Evolutionary conservation across 2,329 filamentous ascomycete genomes (phyloP), one percentile per base, ranked within the genome.

Genomic region (Trichoderma sp.): DNA sequence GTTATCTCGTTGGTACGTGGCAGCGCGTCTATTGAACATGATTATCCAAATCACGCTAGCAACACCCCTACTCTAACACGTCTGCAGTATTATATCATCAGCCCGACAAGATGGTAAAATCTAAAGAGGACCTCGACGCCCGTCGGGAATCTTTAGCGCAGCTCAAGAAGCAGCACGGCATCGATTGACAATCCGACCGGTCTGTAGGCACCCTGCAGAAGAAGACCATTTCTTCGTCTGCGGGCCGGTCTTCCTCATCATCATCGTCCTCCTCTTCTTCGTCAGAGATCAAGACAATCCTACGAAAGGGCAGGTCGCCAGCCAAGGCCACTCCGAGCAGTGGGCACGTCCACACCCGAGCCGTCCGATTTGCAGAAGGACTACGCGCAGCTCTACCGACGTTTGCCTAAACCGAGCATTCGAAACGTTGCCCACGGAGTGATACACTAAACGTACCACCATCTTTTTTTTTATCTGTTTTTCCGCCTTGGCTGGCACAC

Each of bases 141-240:
- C 93, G 96, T 84, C 92, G 96, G 83, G 93, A 97, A 82, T 96
- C 95, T 86, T 90, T 99, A 92, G 95, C 97, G 88, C 92, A 93
- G 85, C 90, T 98, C 84, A 99, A 99, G 86, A 89, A 91, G 80
- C 93, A 98, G 83, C 94, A 99, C 83, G 95, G 94, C 80, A 97
- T 98, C 87, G 95, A 97, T 90, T 99, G 93, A 95, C 89, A 89
- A 88, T 87, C 85, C 86, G 88, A 90, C 88, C 88, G 88, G 88
- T 83, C 87, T 87, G 84, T 81, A 80, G 86, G 86, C 77, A 80
- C 77, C 78, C 79, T 79, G 79, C 78, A 75, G 74, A 78, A 79
- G 76, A 78, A 83, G 77, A 78, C 77, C 74, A 72, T 75, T 75
- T 80, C 81, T 76, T 79, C 78, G 81, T 86, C 85, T 85, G 85